Conservation (phyloP, 805 yeast genomes). For the Zygotorulaspora chibaensis region DNA sequence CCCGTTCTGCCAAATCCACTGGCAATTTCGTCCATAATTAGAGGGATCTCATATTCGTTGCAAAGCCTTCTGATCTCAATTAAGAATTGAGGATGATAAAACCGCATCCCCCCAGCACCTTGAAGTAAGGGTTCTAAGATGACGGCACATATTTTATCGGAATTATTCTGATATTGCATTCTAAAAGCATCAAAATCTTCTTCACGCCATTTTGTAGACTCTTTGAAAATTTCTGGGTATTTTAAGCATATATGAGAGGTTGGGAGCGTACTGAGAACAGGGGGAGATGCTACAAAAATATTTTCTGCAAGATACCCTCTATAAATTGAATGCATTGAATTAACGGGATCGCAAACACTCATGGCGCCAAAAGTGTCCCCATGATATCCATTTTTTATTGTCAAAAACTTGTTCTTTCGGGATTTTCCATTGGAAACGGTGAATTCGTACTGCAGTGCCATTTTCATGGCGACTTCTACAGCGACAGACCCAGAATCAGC, state of each 20-base stretch:
- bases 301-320: slow-evolving; percentile 31
- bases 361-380: slow-evolving; percentile 41
- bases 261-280: slow-evolving; percentile 14
- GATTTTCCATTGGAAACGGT: slow-evolving; percentile 16
- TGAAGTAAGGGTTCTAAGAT: slow-evolving; percentile 38
- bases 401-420: slow-evolving; percentile 31
- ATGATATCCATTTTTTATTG: slow-evolving; percentile 37
- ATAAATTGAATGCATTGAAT: slow-evolving; percentile 34
- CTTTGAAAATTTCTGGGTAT: slow-evolving; percentile 3
- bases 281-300: slow-evolving; percentile 30
- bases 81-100: slow-evolving; percentile 35
- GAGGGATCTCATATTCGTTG: slow-evolving; percentile 29
- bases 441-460: slow-evolving; percentile 35
- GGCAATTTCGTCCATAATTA: slow-evolving; percentile 39
- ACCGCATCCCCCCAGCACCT: slow-evolving; percentile 40
- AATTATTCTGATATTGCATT: slow-evolving; percentile 27
- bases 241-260: slow-evolving; percentile 10
- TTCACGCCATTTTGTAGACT: slow-evolving; percentile 17
- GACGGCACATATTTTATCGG: slow-evolving; percentile 35
- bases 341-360: slow-evolving; percentile 36
- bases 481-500: slow-evolving; percentile 35
- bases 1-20: slow-evolving; percentile 39
- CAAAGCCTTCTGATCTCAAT: slow-evolving; percentile 35
- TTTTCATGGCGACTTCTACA: slow-evolving; percentile 39
- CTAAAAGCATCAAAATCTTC: slow-evolving; percentile 29